Evolutionary conservation across 2,329 filamentous ascomycete species (phyloP), one percentile per base, ranked within the genome.

Genomic region (Amesomyces nigricolor): DNA sequence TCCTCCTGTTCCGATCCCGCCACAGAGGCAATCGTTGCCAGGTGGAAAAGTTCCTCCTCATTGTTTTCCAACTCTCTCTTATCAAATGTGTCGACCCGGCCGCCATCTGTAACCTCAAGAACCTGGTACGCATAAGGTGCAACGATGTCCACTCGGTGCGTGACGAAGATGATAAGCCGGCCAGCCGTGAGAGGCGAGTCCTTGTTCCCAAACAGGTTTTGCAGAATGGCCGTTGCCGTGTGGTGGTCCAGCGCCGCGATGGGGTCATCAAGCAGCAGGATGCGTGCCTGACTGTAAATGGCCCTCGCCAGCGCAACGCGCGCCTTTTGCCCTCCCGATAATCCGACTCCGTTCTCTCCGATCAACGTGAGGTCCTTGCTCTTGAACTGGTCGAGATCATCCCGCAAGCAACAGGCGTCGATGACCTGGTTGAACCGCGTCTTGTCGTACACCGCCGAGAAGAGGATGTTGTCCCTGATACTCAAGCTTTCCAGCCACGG

Each of bases 91-190:
- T 80, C 69, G 1, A 80, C 69, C 43, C 69, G 73, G 3, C 69
- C 72, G 1, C 87, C 86, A 37, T 85, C 75, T 0, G 76, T 68
- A 9, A 96, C 77, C 54, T 91, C 82, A 9, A 96, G 72, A 14
- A 90, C 78, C 64, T 94, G 87, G 47, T 85, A 75, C 2, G 90
- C 88, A 43, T 91, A 75, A n/a, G 80, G 76, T 17, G 82, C 79
- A 57, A 90, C 88, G 9, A 96, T 73, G 58, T 91, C 86, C n/a
- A 91, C 85, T 38, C 85, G 78, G 66, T 91, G 87, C 0, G 89
- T 91, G 47, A 92, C 88, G 42, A 91, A 81, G n/a, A 94, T 80
- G 0, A 89, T 85, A 0, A 87, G 88, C 5, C 88, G 79, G 0
- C 80, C 79, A 17, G 79, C 76, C 58, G 66, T 68, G n/a, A 72